Base-by-base conservation (phyloP, 352 stramenopile species). In the Globisporangium polare region DNA sequence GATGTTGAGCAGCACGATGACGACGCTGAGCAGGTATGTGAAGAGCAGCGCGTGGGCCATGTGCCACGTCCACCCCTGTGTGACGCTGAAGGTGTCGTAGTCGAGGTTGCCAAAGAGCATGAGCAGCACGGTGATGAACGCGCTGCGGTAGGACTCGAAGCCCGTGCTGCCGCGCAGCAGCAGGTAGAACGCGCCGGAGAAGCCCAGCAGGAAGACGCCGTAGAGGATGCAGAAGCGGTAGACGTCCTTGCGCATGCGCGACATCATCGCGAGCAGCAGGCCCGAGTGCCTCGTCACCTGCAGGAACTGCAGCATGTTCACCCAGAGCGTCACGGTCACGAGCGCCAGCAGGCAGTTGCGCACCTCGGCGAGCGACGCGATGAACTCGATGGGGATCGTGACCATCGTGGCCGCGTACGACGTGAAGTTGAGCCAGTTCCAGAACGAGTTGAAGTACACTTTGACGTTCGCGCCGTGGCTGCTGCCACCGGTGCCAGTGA, bases 241-340 rank as follows among this genome's bases (percentile, higher is more conserved):
- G 47, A 89, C 75, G 49, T 92, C 83, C 24, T 74, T 84, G 20
- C 85, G 68, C 74, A 92, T 85, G 65, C 83, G 75, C 13, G 71
- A 73, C 83, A 92, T 90, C 83, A 92, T 92, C 7, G 83, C 78
- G 55, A 90, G 82, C 5, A 92, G 72, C n/a, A 89, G 60, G 0
- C 83, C 83, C 7, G 69, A 86, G 10, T 75, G 67, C 8, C 67
- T 76, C 12, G 75, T 82, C 45, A 88, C 71, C 56, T 90, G 80
- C 9, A 90, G 72, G 55, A 90, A 89, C 66, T 90, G 80, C 24
- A 90, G 70, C 54, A 87, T 52, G 31, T 89, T 85, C 8, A 92
- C 58, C 78, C 82, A 90, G n/a, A 92, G 68, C 39, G 76, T 80
- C 5, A 87, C 72, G 2, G 69, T 78, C 41, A 89, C 78, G 17